Base-by-base conservation (phyloP, 1,139 yeast species). In the Yueomyces sp. region DNA sequence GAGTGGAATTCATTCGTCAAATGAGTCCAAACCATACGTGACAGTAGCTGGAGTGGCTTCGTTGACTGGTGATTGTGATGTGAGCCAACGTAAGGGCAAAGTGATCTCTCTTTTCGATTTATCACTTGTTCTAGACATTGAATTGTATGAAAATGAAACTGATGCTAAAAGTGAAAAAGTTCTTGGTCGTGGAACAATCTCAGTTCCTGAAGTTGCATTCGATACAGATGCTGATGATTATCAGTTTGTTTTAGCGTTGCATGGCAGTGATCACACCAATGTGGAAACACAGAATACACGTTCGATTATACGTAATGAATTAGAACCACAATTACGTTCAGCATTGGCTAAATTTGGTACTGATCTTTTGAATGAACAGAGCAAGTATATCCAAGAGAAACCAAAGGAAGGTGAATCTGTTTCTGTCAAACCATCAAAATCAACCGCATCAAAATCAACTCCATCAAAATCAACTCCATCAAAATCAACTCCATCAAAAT, bases 61-160 rank as follows among this genome's bases (percentile, higher is more conserved):
- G 5, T 73, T 89, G 33, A 95, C 84, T 53, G 99, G 99, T 41
- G 99, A 91, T 54, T 95, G 87, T 48, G 97, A 87, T 59, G 97
- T 91, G 33, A 82, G 86, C 49, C 98, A 91, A 67, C 78, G 98
- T 54, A 91, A 93, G 65, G 98, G 99, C 25, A 89, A 91, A 61
- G 94, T 91, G 37, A 89, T 91, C 54, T 84, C 95, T 3, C 68
- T 91, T 47, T 91, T 85, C 62, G 98, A 91, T 58, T 67, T 93
- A 60, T 74, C 78, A 49, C 53, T 89, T 44, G 78, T 74, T 1
- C 61, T 89, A 47, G 70, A 68, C n/a, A 76, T 78, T 54, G 9
- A 11, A 7, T 6, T 29, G 9, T 29, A 6, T 29, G 63, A 62
- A 5, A 91, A 94, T 7, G 54, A 55, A 35, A 64, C 66, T 35